Evolutionary conservation across 805 yeast genomes (phyloP).

Genomic region (Saturnispora saitoi): DNA sequence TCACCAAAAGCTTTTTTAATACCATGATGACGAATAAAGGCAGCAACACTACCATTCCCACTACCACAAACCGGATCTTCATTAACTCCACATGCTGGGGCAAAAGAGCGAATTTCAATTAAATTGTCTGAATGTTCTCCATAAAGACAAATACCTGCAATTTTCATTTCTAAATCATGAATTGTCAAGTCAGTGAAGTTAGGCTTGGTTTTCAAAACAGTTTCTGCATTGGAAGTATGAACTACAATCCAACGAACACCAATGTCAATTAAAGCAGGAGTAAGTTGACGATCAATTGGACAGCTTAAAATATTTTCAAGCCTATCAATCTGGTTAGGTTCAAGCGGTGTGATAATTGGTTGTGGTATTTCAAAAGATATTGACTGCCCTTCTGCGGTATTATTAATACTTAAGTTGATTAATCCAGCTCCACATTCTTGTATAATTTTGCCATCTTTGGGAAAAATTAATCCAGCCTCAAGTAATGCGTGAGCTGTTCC

Average conservation of each 20-base stretch:
- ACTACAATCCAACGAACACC: constrained; percentile 42
- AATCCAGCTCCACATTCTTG: constrained; percentile 42
- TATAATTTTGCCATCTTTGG: constrained; percentile 21
- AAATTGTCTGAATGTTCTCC: constrained; percentile 28
- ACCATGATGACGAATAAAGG: constrained; percentile 1
- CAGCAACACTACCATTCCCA: constrained; percentile 29
- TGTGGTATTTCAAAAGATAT: constrained; percentile 5
- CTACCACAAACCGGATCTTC: constrained; percentile 53
- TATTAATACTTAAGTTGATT: neutral
- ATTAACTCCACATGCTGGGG: constrained; percentile 22
- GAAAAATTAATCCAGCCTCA: constrained; percentile 19
- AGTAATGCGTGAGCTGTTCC: constrained; percentile 43
- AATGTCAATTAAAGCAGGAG: constrained; percentile 29
- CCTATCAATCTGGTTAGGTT: neutral
- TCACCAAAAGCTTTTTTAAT: neutral
- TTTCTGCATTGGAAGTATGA: constrained; percentile 25
- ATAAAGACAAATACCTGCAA: constrained; percentile 33
- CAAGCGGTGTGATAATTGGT: neutral
- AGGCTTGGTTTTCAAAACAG: constrained; percentile 29
- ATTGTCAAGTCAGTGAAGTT: constrained; percentile 22
- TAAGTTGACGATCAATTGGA: neutral
- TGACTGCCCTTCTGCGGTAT: neutral
- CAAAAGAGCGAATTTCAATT: constrained; percentile 37
- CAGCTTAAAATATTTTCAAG: constrained; percentile 2
- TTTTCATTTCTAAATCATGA: constrained; percentile 16